Evolutionary conservation across 2,329 filamentous ascomycete species (phyloP), one percentile per base, ranked within the genome.

Genomic region (Aureobasidium sp.): DNA sequence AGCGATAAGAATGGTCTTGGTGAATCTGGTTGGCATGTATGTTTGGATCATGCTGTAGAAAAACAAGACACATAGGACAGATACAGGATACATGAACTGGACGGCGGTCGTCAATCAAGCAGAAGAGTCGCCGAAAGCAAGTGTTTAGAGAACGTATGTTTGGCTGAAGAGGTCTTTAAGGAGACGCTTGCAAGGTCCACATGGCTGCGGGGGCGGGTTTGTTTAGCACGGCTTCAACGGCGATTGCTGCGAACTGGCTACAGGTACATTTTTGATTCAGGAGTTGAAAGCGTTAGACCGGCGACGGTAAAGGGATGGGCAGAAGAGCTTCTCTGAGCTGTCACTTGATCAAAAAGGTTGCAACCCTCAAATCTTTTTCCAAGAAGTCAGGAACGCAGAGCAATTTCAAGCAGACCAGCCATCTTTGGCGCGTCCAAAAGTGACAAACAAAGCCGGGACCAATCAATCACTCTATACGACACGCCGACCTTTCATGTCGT

Each of bases 391-490:
- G 45, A 49, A 49, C 45, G 45, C 45, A 49, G 37, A 17, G 24
- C 34, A 49, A 49, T 38, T 21, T 49, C 38, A 38, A 19, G 10
- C 30, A 22, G n/a, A 34, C 45, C 44, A 48, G 44, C 44, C 44
- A 48, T 48, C 44, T 34, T 25, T 34, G 21, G 32, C 32, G 32
- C n/a, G 35, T 38, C 6, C n/a, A 7, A 10, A 49, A 14, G 14
- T 7, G 24, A 30, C 48, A 51, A 51, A 51, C 45, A 51, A 51
- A 51, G 48, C 48, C 48, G 38, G 37, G 48, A 40, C 48, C 48
- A 51, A 41, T 37, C 48, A 51, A 41, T 14, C 48, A 51, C 37
- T 51, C 32, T 40, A 41, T 37, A 51, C 19, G 27, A 41, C 35
- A 19, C 37, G 12, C n/a, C 6, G 8, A 16, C 14, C 25, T 27